Evolutionary conservation across 1,284 basidiomycete species (phyloP).

Genomic region (Golubevia pallescens): DNA sequence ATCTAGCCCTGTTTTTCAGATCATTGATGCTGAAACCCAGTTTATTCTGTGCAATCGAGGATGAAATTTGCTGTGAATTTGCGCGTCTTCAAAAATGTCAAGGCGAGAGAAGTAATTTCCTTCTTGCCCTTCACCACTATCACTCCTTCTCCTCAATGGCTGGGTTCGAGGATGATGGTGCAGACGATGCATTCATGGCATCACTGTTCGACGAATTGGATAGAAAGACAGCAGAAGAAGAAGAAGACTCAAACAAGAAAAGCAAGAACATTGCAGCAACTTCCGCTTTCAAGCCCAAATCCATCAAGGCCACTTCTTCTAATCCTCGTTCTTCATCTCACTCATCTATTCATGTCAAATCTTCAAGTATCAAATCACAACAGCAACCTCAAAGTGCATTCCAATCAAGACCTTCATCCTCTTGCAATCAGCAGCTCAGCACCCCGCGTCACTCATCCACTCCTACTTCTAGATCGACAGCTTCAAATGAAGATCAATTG

Average conservation of each 20-base stretch:
- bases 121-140: too few species aligned
- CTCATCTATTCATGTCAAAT: too few species aligned
- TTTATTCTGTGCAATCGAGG: too few species aligned
- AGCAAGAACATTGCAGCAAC: background rate
- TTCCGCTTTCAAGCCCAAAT: background rate
- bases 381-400: too few species aligned
- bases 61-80: too few species aligned
- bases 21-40: too few species aligned
- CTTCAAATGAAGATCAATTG: background rate
- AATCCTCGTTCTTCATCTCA: background rate
- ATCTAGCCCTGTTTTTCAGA: too few species aligned
- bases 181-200: background rate
- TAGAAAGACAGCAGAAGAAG: background rate
- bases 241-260: background rate
- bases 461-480: background rate
- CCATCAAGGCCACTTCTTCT: background rate
- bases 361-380: too few species aligned
- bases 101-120: too few species aligned
- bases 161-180: background rate
- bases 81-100: too few species aligned
- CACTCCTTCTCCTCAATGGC: too few species aligned
- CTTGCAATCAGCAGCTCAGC: background rate
- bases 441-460: background rate
- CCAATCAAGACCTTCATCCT: background rate
- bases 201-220: background rate